Evolutionary conservation across 345 rosid genomes (phyloP), one percentile per base, ranked within the genome.

Genomic region (Rubroshorea leprosula): DNA sequence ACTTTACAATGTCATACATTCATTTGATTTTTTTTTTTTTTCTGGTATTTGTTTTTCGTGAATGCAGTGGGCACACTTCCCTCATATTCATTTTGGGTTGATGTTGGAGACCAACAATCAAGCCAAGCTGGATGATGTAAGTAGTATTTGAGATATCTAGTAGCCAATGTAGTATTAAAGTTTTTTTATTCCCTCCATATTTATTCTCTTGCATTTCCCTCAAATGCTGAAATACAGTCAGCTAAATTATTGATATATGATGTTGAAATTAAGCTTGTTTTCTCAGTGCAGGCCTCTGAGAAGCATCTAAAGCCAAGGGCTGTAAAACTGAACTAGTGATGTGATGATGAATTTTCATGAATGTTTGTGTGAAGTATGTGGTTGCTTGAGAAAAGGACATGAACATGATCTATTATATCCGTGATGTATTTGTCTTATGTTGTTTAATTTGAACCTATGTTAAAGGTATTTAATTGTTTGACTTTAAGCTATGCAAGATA

Each of bases 31-130:
- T 4, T 21, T 26, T 45, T 47, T 60, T 29, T 47, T 73, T 58
- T 18, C 16, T 3, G 7, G 12, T 5, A 13, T 22, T 6, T 22
- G 50, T 57, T 23, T 53, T 58, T n/a, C n/a, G n/a, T n/a, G n/a
- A n/a, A n/a, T 58, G 23, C 39, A 93, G 99, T 93, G 99, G 99
- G 96, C 97, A 59, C 97, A 90, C 68, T 90, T 81, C 62, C 96
- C 97, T 68, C 97, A 85, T 64, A 90, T 85, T 62, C 96, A 90
- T 66, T 85, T 87, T 44, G 91, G 96, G 51, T 62, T 90, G 74
- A 87, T 78, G 90, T 62, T 87, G 79, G 94, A 85, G 75, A 72
- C 80, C 71, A 83, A 68, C 83, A 81, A 76, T 63, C 85, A 89
- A 60, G 55, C 84, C 44, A 82, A 84, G 74, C 25, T 71, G 65